Evolutionary conservation across 257 asterid genomes (phyloP).

Genomic region (Forsythia suspensa): DNA sequence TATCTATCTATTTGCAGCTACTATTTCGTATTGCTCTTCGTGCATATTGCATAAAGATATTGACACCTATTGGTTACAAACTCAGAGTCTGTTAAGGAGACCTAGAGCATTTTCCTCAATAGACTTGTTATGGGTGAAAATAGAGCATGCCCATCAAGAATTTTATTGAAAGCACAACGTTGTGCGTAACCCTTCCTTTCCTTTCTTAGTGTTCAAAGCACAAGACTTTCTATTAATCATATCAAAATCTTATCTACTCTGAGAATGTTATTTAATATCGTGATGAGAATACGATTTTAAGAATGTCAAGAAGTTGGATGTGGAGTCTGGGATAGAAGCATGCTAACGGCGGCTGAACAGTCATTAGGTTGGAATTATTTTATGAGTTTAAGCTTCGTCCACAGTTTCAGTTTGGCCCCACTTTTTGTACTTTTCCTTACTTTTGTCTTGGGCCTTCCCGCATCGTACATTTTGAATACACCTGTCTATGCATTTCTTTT

Average conservation of each 20-base stretch:
- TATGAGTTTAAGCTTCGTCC: background rate
- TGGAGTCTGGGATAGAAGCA: background rate
- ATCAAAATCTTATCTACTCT: background rate
- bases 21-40: background rate
- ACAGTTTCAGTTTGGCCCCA: background rate
- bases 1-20: slow-evolving; percentile 2
- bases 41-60: background rate
- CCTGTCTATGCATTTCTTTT: slow-evolving; percentile 7
- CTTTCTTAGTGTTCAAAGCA: background rate
- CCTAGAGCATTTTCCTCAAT: background rate
- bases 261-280: background rate
- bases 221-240: background rate
- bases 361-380: background rate
- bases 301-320: background rate
- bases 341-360: background rate
- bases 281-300: background rate
- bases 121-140: background rate
- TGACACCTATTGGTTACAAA: background rate
- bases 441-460: background rate
- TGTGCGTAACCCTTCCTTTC: background rate
- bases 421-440: background rate
- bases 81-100: background rate
- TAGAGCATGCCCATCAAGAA: background rate
- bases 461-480: background rate
- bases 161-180: background rate